Percentiles rank a stretch among this genome's conserved stretches.
These are phyloP conservation scores for Coniochaeta prunicola DNA, from an alignment of 2,329 filamentous ascomycete species.

Conservation along the genomic window DNA sequence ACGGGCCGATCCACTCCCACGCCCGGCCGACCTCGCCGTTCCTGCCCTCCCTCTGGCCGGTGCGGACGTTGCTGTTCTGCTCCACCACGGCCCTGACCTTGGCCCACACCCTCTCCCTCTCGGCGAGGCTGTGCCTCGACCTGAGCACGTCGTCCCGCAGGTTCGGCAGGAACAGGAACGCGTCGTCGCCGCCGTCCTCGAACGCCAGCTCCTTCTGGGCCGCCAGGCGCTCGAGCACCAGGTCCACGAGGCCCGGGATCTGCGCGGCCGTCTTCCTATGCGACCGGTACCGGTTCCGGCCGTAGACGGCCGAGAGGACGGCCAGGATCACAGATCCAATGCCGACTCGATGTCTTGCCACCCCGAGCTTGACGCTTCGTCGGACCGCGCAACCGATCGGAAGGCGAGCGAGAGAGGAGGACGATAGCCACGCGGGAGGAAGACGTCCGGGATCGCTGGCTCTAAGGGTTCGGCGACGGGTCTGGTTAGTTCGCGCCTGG, in stretches of 20 bases:
- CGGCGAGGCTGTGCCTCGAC: slow-evolving; percentile 66
- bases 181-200: slow-evolving; percentile 63
- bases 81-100: slow-evolving; percentile 81
- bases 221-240: slow-evolving; percentile 77
- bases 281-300: slow-evolving; percentile 54
- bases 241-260: slow-evolving; percentile 75
- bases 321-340: slow-evolving; percentile 59
- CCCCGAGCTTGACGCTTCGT: slow-evolving; percentile 67
- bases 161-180: slow-evolving; percentile 81
- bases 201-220: slow-evolving; percentile 78
- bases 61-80: slow-evolving; percentile 86
- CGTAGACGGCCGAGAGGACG: slow-evolving; percentile 50
- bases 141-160: slow-evolving; percentile 85
- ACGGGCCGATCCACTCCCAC: slow-evolving; percentile 64
- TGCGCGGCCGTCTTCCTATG: slow-evolving; percentile 60
- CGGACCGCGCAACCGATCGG: slow-evolving; percentile 75
- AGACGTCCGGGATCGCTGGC: slow-evolving; percentile 54
- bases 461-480: slow-evolving; percentile 66
- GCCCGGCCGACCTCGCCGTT: slow-evolving; percentile 59
- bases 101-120: slow-evolving; percentile 78
- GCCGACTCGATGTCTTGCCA: slow-evolving; percentile 83
- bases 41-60: slow-evolving; percentile 58
- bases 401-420: slow-evolving; percentile 86
- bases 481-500: slow-evolving; percentile 72
- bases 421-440: slow-evolving; percentile 61